phyloP scores from a whole-genome alignment of 345 rosid genomes.

The Syzygium grande region DNA sequence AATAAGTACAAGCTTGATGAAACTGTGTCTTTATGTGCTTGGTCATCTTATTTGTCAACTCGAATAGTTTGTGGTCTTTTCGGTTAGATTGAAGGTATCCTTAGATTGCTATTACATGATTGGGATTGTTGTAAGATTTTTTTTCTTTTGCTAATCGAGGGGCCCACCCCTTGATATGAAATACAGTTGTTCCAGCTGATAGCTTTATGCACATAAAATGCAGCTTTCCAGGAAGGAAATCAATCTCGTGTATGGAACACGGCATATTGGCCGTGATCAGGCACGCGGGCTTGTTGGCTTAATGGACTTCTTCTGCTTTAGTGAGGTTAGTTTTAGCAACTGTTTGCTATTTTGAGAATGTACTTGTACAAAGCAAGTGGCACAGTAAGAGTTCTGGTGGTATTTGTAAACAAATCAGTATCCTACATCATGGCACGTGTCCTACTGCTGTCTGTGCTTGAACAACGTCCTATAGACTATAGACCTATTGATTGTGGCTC shows the following conservation, averaged over 20 bases:
- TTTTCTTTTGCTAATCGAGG: not conserved
- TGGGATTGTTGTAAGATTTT: not conserved
- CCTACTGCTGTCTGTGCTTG: not conserved
- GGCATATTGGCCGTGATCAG: conserved; percentile 92
- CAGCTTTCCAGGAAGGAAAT: conserved; percentile 71
- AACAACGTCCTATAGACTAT: not conserved
- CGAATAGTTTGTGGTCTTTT: not conserved
- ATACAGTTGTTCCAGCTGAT: not conserved
- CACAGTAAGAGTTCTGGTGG: not conserved
- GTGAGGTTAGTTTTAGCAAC: conserved; percentile 52
- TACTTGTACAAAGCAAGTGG: not conserved
- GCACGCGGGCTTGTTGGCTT: conserved; percentile 84
- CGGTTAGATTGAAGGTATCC: not conserved
- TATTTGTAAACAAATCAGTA: not conserved
- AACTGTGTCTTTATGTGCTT: not conserved
- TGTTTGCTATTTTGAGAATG: not conserved
- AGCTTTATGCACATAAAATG: not conserved
- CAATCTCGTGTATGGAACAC: conserved; percentile 63
- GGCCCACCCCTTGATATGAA: not conserved
- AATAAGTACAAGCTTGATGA: not conserved
- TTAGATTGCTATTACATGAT: not conserved
- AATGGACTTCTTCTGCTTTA: conserved; percentile 99
- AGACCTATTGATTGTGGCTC: not conserved
- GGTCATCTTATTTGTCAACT: not conserved
- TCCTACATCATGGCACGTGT: not conserved